Conservation (phyloP, 306 rosid genomes). For the Prunus mongolica region DNA sequence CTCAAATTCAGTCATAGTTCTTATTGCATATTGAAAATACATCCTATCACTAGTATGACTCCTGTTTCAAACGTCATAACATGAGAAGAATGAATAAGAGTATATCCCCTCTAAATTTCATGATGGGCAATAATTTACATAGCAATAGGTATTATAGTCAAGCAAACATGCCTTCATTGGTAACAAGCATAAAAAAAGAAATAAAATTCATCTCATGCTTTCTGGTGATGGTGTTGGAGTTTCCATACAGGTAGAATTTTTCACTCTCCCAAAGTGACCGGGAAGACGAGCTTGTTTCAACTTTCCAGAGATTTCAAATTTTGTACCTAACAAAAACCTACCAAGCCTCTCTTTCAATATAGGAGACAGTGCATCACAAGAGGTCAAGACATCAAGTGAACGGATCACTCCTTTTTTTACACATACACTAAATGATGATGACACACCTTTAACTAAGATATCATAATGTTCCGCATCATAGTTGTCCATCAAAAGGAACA, state of each 20-base stretch:
- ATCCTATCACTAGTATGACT: no score
- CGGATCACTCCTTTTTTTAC: conserved; percentile 49
- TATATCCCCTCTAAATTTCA: no score
- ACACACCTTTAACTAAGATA: conserved; percentile 50
- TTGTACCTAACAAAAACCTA: conserved; percentile 5
- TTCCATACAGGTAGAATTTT: not conserved
- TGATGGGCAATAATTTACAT: no score
- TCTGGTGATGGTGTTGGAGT: conserved; percentile 7
- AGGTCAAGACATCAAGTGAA: conserved; percentile 54
- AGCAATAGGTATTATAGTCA: no score
- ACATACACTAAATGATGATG: conserved; percentile 49
- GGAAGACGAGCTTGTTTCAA: not conserved
- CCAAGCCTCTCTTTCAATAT: conserved; percentile 33
- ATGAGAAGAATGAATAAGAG: no score
- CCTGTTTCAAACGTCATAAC: no score
- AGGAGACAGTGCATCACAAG: conserved; percentile 44
- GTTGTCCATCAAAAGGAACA: conserved; percentile 65
- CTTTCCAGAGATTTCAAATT: not conserved
- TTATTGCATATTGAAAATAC: no score
- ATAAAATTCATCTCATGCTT: no score
- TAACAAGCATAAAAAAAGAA: no score
- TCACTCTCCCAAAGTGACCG: not conserved
- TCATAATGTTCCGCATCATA: conserved; percentile 53
- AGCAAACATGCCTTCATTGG: no score
- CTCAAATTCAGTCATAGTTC: not conserved